These are phyloP conservation scores for Candida oleophila DNA, from an alignment of 805 yeast genomes.

Conservation along the genomic window DNA sequence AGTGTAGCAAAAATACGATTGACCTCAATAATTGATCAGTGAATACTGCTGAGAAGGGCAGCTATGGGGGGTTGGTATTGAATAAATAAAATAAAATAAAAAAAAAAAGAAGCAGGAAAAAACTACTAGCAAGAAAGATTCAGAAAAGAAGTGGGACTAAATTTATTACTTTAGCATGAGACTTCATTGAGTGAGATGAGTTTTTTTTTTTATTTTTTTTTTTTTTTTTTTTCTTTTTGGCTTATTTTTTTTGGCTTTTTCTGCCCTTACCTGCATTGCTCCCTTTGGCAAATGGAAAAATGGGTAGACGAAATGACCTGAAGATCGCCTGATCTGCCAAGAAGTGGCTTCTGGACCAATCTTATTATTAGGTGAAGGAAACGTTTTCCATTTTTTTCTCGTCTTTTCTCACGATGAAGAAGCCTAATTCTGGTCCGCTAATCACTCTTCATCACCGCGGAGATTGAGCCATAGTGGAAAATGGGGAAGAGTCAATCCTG, in stretches of 20 bases:
- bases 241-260: not conserved
- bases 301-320: no score
- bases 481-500: not conserved
- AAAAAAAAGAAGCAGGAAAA: not conserved
- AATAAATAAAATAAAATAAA: not conserved
- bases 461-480: not conserved
- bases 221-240: no score
- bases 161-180: not conserved
- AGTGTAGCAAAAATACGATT: not conserved
- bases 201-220: no score
- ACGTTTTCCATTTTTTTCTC: no score
- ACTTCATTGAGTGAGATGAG: not conserved
- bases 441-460: no score
- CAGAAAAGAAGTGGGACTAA: not conserved
- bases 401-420: no score
- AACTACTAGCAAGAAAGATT: constrained; percentile 1
- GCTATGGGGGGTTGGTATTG: not conserved
- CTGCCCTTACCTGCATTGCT: not conserved
- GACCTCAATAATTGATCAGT: not conserved
- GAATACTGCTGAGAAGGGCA: not conserved
- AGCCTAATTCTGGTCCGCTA: no score
- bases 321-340: no score
- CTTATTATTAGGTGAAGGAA: no score
- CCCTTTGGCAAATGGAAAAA: no score
- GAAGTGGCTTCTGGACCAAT: no score